These are phyloP conservation scores for Colletotrichum sp. DNA, from an alignment of 2,329 filamentous ascomycete genomes.

Conservation along the genomic window DNA sequence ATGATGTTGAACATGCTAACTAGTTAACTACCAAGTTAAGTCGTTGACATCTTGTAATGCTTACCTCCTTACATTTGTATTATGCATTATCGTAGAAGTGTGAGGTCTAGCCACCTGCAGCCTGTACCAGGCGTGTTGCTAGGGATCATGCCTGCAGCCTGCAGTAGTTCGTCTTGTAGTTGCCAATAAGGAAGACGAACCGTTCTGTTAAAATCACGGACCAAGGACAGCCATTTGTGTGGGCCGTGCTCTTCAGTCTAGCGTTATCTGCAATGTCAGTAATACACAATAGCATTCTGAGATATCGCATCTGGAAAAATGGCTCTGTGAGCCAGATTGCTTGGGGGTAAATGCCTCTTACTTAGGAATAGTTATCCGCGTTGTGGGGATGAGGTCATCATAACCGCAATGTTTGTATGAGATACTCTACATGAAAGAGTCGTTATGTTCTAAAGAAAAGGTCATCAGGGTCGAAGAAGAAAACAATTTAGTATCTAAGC, in stretches of 20 bases:
- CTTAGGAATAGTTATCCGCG: neutral
- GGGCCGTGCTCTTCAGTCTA: neutral
- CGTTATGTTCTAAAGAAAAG: neutral
- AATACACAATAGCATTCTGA: neutral
- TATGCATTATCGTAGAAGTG: neutral
- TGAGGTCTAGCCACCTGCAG: neutral
- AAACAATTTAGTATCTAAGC: constrained; percentile 11
- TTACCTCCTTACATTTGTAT: neutral
- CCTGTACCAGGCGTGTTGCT: neutral
- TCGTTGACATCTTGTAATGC: neutral
- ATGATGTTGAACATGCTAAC: neutral
- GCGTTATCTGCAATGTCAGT: neutral
- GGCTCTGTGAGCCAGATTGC: neutral
- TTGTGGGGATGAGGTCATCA: neutral
- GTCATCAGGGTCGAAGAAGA: neutral
- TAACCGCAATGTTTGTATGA: neutral
- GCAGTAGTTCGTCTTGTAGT: neutral
- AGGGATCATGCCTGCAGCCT: neutral
- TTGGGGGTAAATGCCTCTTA: neutral
- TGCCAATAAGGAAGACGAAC: neutral
- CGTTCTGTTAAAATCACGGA: neutral
- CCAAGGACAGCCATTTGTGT: neutral
- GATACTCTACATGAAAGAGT: neutral
- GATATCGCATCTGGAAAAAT: neutral
- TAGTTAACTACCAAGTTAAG: neutral